Percentiles rank a stretch among this genome's conserved stretches.
Evolutionary conservation across 1,139 yeast species (phyloP).

Genomic region (Nakaseomyces sp.): DNA sequence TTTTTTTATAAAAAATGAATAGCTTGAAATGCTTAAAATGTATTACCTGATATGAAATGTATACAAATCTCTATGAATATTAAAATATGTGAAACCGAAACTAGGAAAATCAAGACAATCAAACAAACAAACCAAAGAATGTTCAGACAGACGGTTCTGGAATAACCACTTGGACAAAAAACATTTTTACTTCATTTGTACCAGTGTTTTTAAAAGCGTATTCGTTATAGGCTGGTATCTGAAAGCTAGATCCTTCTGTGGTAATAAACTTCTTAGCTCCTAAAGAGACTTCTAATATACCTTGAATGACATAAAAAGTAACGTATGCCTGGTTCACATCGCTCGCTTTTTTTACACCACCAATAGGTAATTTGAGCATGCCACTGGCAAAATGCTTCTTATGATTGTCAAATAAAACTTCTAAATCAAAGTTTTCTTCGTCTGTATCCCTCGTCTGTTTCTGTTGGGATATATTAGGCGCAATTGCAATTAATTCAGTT

Average conservation of each 20-base stretch:
- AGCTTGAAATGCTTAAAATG: too few species aligned
- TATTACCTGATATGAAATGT: too few species aligned
- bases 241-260: slow-evolving; percentile 68
- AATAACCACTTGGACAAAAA: slow-evolving; percentile 63
- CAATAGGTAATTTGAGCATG: slow-evolving; percentile 55
- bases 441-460: slow-evolving; percentile 37
- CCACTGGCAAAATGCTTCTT: slow-evolving; percentile 70
- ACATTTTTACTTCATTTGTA: slow-evolving; percentile 48
- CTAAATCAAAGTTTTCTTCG: slow-evolving; percentile 53
- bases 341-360: slow-evolving; percentile 54
- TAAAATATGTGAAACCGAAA: neutral
- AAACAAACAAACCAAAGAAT: too few species aligned
- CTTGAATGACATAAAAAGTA: slow-evolving; percentile 66
- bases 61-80: neutral
- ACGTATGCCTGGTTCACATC: slow-evolving; percentile 62
- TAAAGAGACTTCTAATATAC: slow-evolving; percentile 59
- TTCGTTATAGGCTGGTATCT: slow-evolving; percentile 67
- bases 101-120: neutral
- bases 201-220: slow-evolving; percentile 60
- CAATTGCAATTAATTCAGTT: slow-evolving; percentile 55
- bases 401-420: slow-evolving; percentile 60
- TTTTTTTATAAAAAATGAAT: too few species aligned
- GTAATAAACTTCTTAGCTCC: slow-evolving; percentile 54
- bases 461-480: slow-evolving; percentile 52
- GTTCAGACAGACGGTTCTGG: slow-evolving; percentile 10